Evolutionary conservation across 2,329 filamentous ascomycete species (phyloP).

Genomic region (Talaromyces sp.): DNA sequence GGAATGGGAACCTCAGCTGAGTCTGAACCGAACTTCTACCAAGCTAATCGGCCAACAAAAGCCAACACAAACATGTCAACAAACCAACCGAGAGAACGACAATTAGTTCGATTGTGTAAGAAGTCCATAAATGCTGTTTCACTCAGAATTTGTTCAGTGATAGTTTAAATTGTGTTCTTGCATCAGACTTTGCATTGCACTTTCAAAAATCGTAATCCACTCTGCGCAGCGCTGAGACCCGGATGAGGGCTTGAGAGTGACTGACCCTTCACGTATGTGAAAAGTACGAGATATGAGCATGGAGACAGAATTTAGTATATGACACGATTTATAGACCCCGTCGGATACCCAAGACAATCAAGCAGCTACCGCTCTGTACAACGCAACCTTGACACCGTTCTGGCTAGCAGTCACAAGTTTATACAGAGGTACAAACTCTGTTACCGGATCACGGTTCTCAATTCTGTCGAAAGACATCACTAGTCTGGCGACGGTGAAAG

Average conservation of each 20-base stretch:
- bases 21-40: not conserved
- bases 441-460: conserved; percentile 13
- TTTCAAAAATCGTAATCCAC: too few relatives aligned
- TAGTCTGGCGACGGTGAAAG: conserved; percentile 8
- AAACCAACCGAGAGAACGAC: too few relatives aligned
- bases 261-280: not conserved
- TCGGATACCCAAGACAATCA: not conserved
- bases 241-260: not conserved
- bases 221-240: not conserved
- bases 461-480: conserved; percentile 4
- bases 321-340: not conserved
- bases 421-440: conserved; percentile 13
- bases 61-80: too few relatives aligned
- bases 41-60: not conserved
- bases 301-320: too few relatives aligned
- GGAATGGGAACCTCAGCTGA: not conserved
- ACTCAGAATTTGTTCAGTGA: too few relatives aligned
- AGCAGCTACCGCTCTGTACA: not conserved
- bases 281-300: too few relatives aligned
- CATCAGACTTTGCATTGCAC: too few relatives aligned
- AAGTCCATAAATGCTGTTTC: too few relatives aligned
- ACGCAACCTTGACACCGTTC: conserved; percentile 15
- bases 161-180: too few relatives aligned
- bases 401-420: conserved; percentile 16
- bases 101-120: too few relatives aligned